Evolutionary conservation across 768 basidiomycete genomes (phyloP).

Genomic region (Trametes villosa): DNA sequence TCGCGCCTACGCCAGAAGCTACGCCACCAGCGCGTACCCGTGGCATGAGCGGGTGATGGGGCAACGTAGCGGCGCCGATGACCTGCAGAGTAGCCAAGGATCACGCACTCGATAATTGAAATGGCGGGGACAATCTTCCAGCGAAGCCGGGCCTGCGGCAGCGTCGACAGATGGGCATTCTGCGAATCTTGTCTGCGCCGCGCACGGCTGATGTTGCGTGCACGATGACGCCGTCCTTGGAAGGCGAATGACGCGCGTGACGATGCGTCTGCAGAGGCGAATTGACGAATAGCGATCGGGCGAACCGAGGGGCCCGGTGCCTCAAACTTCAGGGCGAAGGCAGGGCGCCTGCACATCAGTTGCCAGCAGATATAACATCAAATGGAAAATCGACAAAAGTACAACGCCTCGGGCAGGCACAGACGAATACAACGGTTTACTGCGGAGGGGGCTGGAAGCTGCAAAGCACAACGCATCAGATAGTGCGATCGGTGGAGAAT

Average conservation of each 20-base stretch:
- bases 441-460: slow-evolving; percentile 57
- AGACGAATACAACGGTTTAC: slow-evolving; percentile 29
- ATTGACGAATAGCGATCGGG: background rate
- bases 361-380: slow-evolving; percentile 19
- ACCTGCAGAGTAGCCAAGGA: too few species aligned
- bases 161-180: background rate
- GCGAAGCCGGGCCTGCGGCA: background rate
- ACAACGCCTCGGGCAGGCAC: slow-evolving; percentile 24
- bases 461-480: slow-evolving; percentile 9
- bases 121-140: slow-evolving; percentile 1
- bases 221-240: background rate
- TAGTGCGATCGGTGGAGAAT: background rate
- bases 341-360: slow-evolving; percentile 9
- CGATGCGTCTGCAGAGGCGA: too few species aligned
- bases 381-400: slow-evolving; percentile 21
- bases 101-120: background rate
- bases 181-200: background rate
- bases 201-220: background rate
- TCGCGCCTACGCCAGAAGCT: too few species aligned
- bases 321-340: background rate
- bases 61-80: background rate
- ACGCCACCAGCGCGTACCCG: slow-evolving; percentile 11
- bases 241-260: background rate
- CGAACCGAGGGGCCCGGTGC: background rate
- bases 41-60: slow-evolving; percentile 1